Evolutionary conservation across 306 rosid genomes (phyloP).

Genomic region (Quercus variabilis): DNA sequence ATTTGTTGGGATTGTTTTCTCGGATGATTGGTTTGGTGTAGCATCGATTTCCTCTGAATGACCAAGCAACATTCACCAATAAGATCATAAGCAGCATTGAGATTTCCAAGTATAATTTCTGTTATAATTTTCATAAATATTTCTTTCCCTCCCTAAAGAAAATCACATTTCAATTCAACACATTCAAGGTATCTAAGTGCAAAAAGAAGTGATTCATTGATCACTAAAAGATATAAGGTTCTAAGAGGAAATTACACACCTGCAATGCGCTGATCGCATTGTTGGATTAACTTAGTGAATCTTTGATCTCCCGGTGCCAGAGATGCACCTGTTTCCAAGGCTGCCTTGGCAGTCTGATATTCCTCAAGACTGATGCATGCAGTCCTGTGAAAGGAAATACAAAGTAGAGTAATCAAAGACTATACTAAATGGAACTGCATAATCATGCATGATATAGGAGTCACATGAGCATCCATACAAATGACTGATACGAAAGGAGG

Average conservation of each 20-base stretch:
- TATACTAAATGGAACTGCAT: not conserved
- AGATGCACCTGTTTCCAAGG: constrained; percentile 67
- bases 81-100: not conserved
- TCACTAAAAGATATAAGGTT: not conserved
- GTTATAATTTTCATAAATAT: not conserved
- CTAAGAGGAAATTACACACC: constrained; percentile 38
- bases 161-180: not conserved
- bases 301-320: constrained; percentile 50
- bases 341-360: constrained; percentile 81
- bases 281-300: constrained; percentile 51
- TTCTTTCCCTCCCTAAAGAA: not conserved
- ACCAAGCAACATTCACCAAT: constrained; percentile 26
- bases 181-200: not conserved
- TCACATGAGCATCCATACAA: not conserved
- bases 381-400: constrained; percentile 37
- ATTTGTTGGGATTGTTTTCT: constrained; percentile 25
- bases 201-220: not conserved
- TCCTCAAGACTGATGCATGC: constrained; percentile 90
- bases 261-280: constrained; percentile 65
- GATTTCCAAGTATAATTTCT: constrained; percentile 7
- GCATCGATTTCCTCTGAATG: constrained; percentile 58
- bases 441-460: not conserved
- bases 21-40: constrained; percentile 18
- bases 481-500: not conserved
- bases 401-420: not conserved